These are phyloP conservation scores for Brasenia schreberi DNA, from an alignment of 164 flowering plant species.

Conservation along the genomic window DNA sequence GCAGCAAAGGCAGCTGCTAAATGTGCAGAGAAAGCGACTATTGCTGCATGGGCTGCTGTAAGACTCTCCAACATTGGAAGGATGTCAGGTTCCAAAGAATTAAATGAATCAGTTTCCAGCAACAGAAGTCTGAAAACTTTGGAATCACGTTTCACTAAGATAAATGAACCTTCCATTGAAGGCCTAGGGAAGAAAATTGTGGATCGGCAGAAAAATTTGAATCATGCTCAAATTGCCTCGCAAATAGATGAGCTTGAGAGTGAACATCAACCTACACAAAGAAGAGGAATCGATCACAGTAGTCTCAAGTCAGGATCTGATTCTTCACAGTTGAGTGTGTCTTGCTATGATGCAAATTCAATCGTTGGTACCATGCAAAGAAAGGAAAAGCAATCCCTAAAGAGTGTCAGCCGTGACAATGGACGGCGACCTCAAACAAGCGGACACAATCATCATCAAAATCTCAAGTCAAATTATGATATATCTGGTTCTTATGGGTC, in stretches of 20 bases:
- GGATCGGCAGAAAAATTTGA: not conserved
- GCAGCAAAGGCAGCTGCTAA: slow-evolving; percentile 99
- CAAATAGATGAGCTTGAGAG: slow-evolving; percentile 4
- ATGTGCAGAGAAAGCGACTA: slow-evolving; percentile 86
- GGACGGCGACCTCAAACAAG: no score
- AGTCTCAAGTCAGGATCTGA: no score
- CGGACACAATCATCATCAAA: not conserved
- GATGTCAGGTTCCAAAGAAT: slow-evolving; percentile 23
- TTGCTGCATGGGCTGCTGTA: slow-evolving; percentile 96
- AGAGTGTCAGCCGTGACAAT: no score
- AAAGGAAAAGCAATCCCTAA: no score
- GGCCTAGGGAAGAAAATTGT: not conserved
- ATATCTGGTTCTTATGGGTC: slow-evolving; percentile 17
- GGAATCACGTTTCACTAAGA: slow-evolving; percentile 1
- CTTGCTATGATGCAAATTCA: no score
- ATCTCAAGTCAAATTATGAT: slow-evolving; percentile 11
- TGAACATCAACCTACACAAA: not conserved
- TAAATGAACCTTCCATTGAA: not conserved
- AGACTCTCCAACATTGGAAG: slow-evolving; percentile 49
- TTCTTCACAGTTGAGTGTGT: no score
- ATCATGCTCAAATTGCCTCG: not conserved
- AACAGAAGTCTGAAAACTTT: slow-evolving; percentile 2
- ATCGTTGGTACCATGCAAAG: no score
- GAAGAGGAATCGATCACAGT: slow-evolving; percentile 5
- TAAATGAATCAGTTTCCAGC: slow-evolving; percentile 9